Evolutionary conservation across 1,284 basidiomycete genomes (phyloP), one percentile per base, ranked within the genome.

Genomic region (Ustilago bromivora): DNA sequence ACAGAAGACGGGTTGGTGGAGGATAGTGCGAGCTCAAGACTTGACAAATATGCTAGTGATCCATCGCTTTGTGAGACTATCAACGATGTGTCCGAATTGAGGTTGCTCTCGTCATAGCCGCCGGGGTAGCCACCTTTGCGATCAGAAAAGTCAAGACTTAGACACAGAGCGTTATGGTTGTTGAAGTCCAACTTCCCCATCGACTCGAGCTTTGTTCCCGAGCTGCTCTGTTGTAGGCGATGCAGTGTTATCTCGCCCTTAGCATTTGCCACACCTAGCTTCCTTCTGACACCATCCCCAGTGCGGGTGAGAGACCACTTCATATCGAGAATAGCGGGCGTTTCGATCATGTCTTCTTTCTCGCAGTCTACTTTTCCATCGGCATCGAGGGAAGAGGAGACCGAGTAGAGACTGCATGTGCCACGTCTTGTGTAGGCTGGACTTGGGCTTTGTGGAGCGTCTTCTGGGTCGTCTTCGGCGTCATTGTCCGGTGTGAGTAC

Each of bases 41-140:
- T 77, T 0, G 82, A 82, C 35, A 85, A 63, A 36, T 76, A 80
- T 2, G 80, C 82, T 0, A 86, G 68, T 31, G 73, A 79, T 4
- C 84, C 84, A 41, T 85, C 81, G 64, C 84, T 85, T 55, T 85
- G 84, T n/a, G 81, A 83, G 10, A 83, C 78, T 13, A 84, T 78
- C 19, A 81, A 38, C 11, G 71, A 56, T 1, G 80, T 77, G 23
- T 75, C 77, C 3, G 12, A 10, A 4, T 59, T 28, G 2, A 57
- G 32, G 4, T 53, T 51, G 0, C 3, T 13, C 28, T 43, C 36
- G 32, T 62, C 23, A 23, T 70, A 76, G 15, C 67, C 76, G 12
- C 59, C 57, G 7, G 17, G 11, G 23, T 49, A 57, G 17, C 74
- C 68, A 9, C 73, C 68, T 23, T 31, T 51, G 11, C 82, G 74